A percentile compares a stretch with the other conserved stretches of the same genome.
Conservation (phyloP, 768 basidiomycete genomes). For the Wakefieldia striispora region DNA sequence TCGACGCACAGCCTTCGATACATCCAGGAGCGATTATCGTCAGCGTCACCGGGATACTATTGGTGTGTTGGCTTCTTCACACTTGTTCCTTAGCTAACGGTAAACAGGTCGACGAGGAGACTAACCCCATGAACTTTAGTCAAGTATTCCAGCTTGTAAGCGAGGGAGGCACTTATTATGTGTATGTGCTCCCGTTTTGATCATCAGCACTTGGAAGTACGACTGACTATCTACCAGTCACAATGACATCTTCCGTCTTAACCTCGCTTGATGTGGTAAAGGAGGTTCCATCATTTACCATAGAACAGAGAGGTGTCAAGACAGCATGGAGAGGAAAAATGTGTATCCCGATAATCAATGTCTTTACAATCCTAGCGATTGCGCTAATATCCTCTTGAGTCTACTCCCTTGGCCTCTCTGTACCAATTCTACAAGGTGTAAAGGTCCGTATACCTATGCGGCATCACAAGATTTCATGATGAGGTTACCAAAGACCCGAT, state of each 20-base stretch:
- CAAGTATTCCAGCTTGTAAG: slow-evolving; percentile 92
- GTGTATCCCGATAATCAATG: slow-evolving; percentile 8
- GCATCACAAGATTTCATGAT: too few relatives aligned
- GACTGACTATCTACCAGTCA: slow-evolving; percentile 40
- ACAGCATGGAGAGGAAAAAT: slow-evolving; percentile 16
- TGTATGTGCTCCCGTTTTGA: slow-evolving; percentile 51
- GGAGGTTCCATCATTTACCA: neutral
- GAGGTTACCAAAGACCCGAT: too few relatives aligned
- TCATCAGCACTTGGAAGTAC: slow-evolving; percentile 1
- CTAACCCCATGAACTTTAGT: slow-evolving; percentile 83
- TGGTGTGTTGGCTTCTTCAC: slow-evolving; percentile 44
- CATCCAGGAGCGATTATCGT: slow-evolving; percentile 59
- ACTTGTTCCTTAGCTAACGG: slow-evolving; percentile 2
- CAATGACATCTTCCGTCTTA: slow-evolving; percentile 93
- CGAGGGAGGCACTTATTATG: slow-evolving; percentile 73
- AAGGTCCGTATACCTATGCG: neutral
- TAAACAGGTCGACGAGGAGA: slow-evolving; percentile 72
- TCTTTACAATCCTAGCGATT: slow-evolving; percentile 1
- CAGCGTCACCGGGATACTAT: slow-evolving; percentile 82
- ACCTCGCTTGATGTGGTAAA: slow-evolving; percentile 46
- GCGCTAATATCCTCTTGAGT: neutral
- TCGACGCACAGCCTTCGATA: slow-evolving; percentile 86
- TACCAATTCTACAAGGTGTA: neutral
- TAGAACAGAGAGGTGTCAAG: slow-evolving; percentile 9
- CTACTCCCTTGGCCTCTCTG: neutral